Evolutionary conservation across 2,329 filamentous ascomycete genomes (phyloP).

Genomic region (Mycogone perniciosa): DNA sequence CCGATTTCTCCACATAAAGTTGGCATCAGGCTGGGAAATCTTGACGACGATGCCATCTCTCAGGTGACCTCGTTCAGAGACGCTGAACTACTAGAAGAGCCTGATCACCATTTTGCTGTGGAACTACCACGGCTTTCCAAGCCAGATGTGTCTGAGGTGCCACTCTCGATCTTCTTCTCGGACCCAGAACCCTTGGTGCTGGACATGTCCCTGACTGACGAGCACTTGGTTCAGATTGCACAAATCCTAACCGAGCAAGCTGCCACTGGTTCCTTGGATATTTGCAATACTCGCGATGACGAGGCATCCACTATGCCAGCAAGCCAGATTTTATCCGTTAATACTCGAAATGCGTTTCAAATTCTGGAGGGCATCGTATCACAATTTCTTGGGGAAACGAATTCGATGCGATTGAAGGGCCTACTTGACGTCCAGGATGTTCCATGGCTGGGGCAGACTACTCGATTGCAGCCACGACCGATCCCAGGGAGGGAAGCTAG

Average conservation of each 20-base stretch:
- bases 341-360: conserved; percentile 43
- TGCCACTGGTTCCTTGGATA: conserved; percentile 43
- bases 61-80: conserved; percentile 47
- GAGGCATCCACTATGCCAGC: conserved; percentile 19
- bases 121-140: conserved; percentile 45
- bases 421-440: conserved; percentile 54
- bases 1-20: conserved; percentile 45
- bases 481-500: conserved; percentile 35
- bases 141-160: conserved; percentile 42
- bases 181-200: conserved; percentile 49
- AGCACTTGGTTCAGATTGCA: conserved; percentile 59
- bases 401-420: conserved; percentile 36
- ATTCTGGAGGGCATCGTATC: conserved; percentile 41
- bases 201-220: conserved; percentile 43
- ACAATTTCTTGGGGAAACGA: conserved; percentile 34
- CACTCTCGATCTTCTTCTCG: conserved; percentile 50
- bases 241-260: conserved; percentile 69
- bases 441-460: conserved; percentile 46
- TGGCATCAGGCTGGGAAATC: conserved; percentile 33
- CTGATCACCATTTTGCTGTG: conserved; percentile 40
- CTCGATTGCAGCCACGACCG: conserved; percentile 44
- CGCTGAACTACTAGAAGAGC: conserved; percentile 39
- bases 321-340: conserved; percentile 33
- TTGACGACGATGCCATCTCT: conserved; percentile 49
- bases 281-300: conserved; percentile 21